Evolutionary conservation across 1,284 basidiomycete genomes (phyloP).

Genomic region (Pulveroboletus ridleyi): DNA sequence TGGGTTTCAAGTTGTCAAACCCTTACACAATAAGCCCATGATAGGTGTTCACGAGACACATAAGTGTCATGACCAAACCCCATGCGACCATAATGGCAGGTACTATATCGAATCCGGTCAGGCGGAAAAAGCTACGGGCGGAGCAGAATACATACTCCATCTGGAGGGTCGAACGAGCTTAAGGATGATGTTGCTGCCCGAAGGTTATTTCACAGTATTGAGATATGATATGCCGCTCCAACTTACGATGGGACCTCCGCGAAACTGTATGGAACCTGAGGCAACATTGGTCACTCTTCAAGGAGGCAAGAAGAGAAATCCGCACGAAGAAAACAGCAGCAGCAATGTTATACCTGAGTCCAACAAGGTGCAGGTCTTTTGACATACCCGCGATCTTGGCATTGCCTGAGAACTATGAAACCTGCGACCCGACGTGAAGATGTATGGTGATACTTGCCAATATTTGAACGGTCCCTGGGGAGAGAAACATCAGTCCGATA

Average conservation of each 20-base stretch:
- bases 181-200: constrained; percentile 48
- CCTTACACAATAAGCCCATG: constrained; percentile 37
- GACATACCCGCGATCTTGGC: constrained; percentile 50
- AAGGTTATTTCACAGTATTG: constrained; percentile 13
- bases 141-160: constrained; percentile 46
- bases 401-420: constrained; percentile 33
- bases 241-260: constrained; percentile 56
- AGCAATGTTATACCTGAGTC: constrained; percentile 52
- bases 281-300: background rate
- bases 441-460: constrained; percentile 32
- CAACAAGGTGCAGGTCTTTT: constrained; percentile 44
- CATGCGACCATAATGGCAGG: constrained; percentile 56
- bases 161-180: constrained; percentile 53
- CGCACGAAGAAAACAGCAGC: constrained; percentile 57
- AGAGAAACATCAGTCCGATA: constrained; percentile 6
- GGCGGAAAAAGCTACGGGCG: background rate
- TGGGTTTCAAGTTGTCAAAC: background rate
- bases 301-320: constrained; percentile 5
- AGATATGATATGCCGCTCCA: background rate
- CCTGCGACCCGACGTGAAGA: background rate
- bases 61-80: constrained; percentile 51
- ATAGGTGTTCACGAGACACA: constrained; percentile 44
- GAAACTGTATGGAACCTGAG: constrained; percentile 50
- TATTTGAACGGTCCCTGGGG: constrained; percentile 44
- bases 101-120: constrained; percentile 37